Percentiles rank a stretch among this genome's conserved stretches.
phyloP scores from a whole-genome alignment of 192 early-diverging fungal genomes.

The Phycomyces blakesleeanus region DNA sequence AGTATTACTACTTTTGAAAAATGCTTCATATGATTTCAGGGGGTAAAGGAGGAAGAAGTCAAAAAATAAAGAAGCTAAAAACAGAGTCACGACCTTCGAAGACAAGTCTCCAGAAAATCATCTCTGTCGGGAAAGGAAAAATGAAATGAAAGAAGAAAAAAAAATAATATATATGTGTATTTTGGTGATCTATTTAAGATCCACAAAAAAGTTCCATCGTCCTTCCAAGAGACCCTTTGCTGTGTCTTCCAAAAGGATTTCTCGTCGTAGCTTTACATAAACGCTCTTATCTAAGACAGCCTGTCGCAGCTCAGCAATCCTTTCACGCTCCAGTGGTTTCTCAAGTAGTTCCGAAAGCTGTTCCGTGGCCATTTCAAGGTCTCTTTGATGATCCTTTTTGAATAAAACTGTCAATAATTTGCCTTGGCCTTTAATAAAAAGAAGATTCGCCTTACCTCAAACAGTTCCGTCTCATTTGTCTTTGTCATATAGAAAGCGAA shows the following conservation, averaged over 20 bases:
- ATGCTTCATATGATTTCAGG: too few species aligned
- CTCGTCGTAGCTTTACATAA: constrained; percentile 84
- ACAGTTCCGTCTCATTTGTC: constrained; percentile 85
- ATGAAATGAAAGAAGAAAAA: not conserved
- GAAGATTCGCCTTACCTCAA: constrained; percentile 74
- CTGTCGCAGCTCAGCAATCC: constrained; percentile 78
- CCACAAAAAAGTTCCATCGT: constrained; percentile 72
- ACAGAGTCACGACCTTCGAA: too few species aligned
- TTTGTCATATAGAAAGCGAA: constrained; percentile 91
- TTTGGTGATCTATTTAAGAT: constrained; percentile 18
- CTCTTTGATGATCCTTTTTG: constrained; percentile 83
- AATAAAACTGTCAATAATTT: not conserved
- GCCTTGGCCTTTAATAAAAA: not conserved
- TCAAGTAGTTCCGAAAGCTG: constrained; percentile 89
- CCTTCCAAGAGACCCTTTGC: constrained; percentile 80
- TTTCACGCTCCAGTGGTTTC: constrained; percentile 70
- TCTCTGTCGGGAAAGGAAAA: not conserved
- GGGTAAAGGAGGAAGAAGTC: too few species aligned
- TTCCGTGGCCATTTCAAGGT: constrained; percentile 98
- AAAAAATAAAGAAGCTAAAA: too few species aligned
- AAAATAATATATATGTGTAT: not conserved
- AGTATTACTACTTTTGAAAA: too few species aligned
- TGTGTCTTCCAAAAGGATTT: constrained; percentile 89
- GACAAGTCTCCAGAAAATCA: too few species aligned
- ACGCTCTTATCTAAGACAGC: constrained; percentile 90